These are phyloP conservation scores for Dictyostelium purpureum DNA, from an alignment of 78 protist genomes.

Conservation along the genomic window DNA sequence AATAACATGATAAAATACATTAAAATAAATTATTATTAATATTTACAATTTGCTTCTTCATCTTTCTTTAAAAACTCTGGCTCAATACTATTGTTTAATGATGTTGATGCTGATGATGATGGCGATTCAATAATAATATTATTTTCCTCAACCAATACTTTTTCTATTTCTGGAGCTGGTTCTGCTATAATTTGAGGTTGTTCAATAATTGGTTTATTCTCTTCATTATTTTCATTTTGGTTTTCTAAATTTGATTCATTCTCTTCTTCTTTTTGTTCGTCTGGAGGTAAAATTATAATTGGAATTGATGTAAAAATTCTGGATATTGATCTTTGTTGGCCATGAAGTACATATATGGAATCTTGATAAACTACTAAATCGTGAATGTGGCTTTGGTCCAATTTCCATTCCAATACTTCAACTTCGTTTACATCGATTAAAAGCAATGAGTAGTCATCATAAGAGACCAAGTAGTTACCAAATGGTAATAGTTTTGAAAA, in stretches of 20 bases:
- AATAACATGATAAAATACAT: no score
- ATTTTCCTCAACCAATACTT: background rate
- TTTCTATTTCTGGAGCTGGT: background rate
- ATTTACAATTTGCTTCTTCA: no score
- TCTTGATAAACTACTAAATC: slow-evolving; percentile 31
- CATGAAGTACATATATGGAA: slow-evolving; percentile 61
- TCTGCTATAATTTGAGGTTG: background rate
- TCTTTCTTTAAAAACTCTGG: no score
- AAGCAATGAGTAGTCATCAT: slow-evolving; percentile 41
- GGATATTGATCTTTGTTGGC: slow-evolving; percentile 36
- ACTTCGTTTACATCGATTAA: slow-evolving; percentile 51
- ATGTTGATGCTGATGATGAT: no score
- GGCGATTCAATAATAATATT: no score
- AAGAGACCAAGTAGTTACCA: slow-evolving; percentile 45
- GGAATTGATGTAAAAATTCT: slow-evolving; percentile 47
- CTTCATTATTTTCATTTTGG: background rate
- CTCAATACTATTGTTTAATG: no score
- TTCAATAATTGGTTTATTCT: background rate
- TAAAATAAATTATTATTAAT: no score
- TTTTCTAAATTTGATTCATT: background rate
- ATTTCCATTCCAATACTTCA: slow-evolving; percentile 63
- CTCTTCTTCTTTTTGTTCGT: background rate
- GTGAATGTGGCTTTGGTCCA: slow-evolving; percentile 17
- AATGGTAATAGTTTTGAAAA: slow-evolving; percentile 55
- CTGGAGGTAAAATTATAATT: slow-evolving; percentile 13